A percentile compares a stretch with the other conserved stretches of the same genome.
Evolutionary conservation across 1,284 basidiomycete species (phyloP).

Genomic region (Ustilago shanxiensis): DNA sequence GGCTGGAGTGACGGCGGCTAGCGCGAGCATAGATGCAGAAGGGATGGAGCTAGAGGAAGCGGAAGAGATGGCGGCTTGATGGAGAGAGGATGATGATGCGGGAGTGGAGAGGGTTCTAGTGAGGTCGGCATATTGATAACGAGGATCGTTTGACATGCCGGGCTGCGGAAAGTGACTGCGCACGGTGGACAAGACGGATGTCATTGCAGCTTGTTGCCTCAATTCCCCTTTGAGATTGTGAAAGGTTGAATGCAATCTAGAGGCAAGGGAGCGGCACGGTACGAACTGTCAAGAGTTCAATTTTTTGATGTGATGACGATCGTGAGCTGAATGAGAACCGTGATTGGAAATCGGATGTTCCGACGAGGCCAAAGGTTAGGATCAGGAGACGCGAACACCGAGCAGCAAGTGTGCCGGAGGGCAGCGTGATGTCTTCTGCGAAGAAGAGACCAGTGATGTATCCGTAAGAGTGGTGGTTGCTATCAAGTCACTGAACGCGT

Average conservation of each 20-base stretch:
- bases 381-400: background rate
- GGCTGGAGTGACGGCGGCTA: slow-evolving; percentile 20
- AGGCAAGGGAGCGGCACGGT: background rate
- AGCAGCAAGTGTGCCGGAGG: background rate
- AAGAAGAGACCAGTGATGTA: background rate
- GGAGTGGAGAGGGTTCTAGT: slow-evolving; percentile 17
- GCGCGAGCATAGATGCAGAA: slow-evolving; percentile 23
- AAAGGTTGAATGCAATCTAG: slow-evolving; percentile 1
- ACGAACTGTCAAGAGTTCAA: background rate
- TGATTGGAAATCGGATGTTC: background rate
- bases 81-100: slow-evolving; percentile 16
- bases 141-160: slow-evolving; percentile 50
- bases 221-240: background rate
- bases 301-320: background rate
- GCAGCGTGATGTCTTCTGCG: background rate
- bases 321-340: background rate
- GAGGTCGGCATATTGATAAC: slow-evolving; percentile 39
- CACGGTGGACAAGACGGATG: slow-evolving; percentile 44
- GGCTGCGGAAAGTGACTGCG: slow-evolving; percentile 45
- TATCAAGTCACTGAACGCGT: background rate
- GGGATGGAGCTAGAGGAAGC: slow-evolving; percentile 24
- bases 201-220: slow-evolving; percentile 38
- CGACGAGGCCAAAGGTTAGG: background rate
- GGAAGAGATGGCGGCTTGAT: slow-evolving; percentile 8
- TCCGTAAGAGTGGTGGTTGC: background rate